Evolutionary conservation across 495 filamentous ascomycete species (phyloP).

Genomic region (Trichoderma virens): DNA sequence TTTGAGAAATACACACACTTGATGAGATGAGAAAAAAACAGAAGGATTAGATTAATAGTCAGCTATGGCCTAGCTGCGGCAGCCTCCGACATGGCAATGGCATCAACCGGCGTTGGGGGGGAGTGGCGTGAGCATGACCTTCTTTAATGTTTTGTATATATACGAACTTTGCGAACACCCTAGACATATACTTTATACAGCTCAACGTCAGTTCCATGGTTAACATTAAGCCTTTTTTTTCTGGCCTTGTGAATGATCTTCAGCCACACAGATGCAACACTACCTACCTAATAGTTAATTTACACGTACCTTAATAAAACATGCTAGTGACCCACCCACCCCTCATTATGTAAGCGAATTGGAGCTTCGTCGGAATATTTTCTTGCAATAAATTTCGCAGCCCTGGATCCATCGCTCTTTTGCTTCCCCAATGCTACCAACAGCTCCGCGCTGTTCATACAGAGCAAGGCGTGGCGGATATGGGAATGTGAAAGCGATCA

Average conservation of each 20-base stretch:
- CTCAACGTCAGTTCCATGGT: neutral
- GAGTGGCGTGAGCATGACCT: neutral
- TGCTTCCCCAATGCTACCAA: neutral
- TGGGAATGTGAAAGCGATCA: neutral
- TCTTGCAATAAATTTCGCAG: constrained; percentile 3
- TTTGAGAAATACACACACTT: neutral
- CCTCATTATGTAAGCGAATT: neutral
- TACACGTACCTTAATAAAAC: neutral
- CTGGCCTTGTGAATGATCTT: too few relatives aligned
- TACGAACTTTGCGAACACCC: constrained; percentile 1
- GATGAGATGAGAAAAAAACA: neutral
- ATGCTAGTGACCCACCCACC: neutral
- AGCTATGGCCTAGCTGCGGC: constrained; percentile 7
- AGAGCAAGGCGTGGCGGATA: too few relatives aligned
- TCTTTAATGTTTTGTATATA: constrained; percentile 6
- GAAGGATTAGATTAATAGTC: constrained; percentile 2
- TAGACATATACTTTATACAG: constrained; percentile 8
- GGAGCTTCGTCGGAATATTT: neutral
- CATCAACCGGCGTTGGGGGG: constrained; percentile 7
- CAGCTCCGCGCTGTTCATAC: neutral
- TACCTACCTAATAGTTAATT: too few relatives aligned
- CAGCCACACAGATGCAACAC: too few relatives aligned
- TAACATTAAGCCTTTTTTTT: too few relatives aligned
- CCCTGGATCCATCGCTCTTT: neutral
- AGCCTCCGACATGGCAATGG: constrained; percentile 8